Evolutionary conservation across 352 stramenopile species (phyloP).

Genomic region (Halophytophthora batemanensis): DNA sequence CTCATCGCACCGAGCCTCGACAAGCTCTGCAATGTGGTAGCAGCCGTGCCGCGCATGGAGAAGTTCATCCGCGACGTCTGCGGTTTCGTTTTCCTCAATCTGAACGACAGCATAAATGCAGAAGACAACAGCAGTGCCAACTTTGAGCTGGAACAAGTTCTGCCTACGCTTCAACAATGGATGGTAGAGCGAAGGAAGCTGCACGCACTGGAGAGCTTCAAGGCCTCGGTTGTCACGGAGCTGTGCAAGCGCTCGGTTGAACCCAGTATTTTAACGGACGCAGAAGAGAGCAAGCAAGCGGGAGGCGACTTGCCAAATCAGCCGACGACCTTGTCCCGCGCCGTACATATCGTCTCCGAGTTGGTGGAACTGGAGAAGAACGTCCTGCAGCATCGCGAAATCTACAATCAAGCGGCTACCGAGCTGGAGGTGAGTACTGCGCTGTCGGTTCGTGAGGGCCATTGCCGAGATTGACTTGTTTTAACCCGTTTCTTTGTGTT

Average conservation of each 20-base stretch:
- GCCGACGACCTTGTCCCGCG: slow-evolving; percentile 47
- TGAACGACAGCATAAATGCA: slow-evolving; percentile 20
- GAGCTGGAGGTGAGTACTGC: slow-evolving; percentile 61
- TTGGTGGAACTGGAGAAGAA: slow-evolving; percentile 83
- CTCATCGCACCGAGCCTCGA: slow-evolving; percentile 74
- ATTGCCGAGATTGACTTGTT: neutral
- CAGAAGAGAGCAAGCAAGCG: slow-evolving; percentile 7
- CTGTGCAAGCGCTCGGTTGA: slow-evolving; percentile 60
- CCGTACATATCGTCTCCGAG: slow-evolving; percentile 68
- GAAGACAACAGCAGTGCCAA: slow-evolving; percentile 16
- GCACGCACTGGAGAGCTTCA: slow-evolving; percentile 62
- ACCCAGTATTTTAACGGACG: slow-evolving; percentile 29
- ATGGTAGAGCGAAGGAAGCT: slow-evolving; percentile 52
- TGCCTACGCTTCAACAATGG: slow-evolving; percentile 74
- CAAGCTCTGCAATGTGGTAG: slow-evolving; percentile 80
- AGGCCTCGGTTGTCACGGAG: slow-evolving; percentile 49
- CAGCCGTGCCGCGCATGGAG: slow-evolving; percentile 78
- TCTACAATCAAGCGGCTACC: slow-evolving; percentile 72
- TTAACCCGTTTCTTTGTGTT: slow-evolving; percentile 5
- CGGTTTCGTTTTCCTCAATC: slow-evolving; percentile 62
- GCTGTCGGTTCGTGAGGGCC: neutral
- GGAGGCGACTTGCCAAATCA: slow-evolving; percentile 12
- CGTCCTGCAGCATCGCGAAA: slow-evolving; percentile 74
- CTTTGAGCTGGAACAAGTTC: slow-evolving; percentile 68
- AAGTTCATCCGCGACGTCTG: slow-evolving; percentile 87